Conservation (phyloP, 176 grass and related monocot species). For the Pontederia paniculata region DNA sequence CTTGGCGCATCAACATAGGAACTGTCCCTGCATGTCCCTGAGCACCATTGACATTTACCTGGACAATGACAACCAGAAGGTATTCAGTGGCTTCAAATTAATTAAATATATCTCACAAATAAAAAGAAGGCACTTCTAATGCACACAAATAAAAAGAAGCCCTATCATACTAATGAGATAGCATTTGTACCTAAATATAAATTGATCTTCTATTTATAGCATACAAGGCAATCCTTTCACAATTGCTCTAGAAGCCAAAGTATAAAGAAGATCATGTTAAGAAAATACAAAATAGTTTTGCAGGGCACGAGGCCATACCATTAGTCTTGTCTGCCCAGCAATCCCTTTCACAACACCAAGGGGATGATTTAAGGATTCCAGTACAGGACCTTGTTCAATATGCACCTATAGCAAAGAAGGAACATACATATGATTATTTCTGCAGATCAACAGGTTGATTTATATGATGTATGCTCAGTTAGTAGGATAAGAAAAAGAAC, state of each 20-base stretch:
- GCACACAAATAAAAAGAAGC: no score
- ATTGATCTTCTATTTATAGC: no score
- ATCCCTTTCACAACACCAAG: constrained; percentile 90
- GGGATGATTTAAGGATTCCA: constrained; percentile 79
- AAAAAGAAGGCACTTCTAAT: no score
- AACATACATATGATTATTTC: not conserved
- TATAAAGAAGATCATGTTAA: no score
- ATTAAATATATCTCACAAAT: no score
- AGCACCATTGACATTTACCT: constrained; percentile 75
- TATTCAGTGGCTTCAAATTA: not conserved
- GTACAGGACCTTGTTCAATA: constrained; percentile 88
- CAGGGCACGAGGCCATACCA: constrained; percentile 27
- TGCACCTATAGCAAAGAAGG: constrained; percentile 41
- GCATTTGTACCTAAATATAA: no score
- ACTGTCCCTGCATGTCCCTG: constrained; percentile 95
- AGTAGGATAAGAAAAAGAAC: constrained; percentile 1
- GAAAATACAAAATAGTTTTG: no score
- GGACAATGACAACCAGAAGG: not conserved
- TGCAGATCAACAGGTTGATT: not conserved
- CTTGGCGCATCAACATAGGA: constrained; percentile 89
- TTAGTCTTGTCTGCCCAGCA: constrained; percentile 84
- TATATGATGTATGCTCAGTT: not conserved
- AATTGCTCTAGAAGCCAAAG: no score
- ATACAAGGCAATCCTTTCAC: no score
- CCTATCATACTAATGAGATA: no score